Evolutionary conservation across 176 grass and related monocot genomes (phyloP).

Genomic region (Lolium multiflorum): DNA sequence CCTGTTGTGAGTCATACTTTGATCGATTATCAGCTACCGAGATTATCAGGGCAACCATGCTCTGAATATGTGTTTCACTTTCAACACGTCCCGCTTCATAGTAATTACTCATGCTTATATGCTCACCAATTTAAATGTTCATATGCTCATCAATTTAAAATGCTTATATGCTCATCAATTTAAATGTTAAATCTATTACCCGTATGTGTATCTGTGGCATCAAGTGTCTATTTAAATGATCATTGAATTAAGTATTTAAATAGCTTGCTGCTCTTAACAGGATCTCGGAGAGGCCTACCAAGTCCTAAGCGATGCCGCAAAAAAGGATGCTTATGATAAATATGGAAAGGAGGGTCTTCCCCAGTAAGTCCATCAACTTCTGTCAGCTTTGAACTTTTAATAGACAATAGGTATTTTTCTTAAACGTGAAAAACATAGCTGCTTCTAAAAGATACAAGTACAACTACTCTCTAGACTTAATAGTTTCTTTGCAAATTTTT

Average conservation of each 20-base stretch:
- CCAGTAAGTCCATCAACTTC: slow-evolving; percentile 61
- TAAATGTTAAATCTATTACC: background rate
- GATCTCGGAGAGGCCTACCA: slow-evolving; percentile 97
- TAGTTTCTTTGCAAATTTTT: too few species aligned
- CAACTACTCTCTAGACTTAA: background rate
- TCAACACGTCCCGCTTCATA: background rate
- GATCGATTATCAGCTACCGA: background rate
- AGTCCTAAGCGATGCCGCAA: slow-evolving; percentile 85
- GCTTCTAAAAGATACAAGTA: background rate
- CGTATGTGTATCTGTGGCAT: background rate
- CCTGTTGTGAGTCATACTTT: background rate
- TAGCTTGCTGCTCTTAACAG: slow-evolving; percentile 52
- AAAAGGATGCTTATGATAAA: slow-evolving; percentile 90
- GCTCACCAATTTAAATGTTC: background rate
- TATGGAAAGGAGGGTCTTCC: slow-evolving; percentile 88
- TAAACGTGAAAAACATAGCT: background rate
- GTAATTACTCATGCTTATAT: background rate
- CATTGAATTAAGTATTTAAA: slow-evolving; percentile 19
- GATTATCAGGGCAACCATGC: background rate
- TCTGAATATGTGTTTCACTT: background rate
- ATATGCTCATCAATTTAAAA: background rate
- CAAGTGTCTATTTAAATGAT: background rate
- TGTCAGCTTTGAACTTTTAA: background rate
- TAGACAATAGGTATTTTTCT: background rate
- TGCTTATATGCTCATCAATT: background rate